phyloP scores from a whole-genome alignment of 768 basidiomycete species.

The Tricholoma flavovirens region DNA sequence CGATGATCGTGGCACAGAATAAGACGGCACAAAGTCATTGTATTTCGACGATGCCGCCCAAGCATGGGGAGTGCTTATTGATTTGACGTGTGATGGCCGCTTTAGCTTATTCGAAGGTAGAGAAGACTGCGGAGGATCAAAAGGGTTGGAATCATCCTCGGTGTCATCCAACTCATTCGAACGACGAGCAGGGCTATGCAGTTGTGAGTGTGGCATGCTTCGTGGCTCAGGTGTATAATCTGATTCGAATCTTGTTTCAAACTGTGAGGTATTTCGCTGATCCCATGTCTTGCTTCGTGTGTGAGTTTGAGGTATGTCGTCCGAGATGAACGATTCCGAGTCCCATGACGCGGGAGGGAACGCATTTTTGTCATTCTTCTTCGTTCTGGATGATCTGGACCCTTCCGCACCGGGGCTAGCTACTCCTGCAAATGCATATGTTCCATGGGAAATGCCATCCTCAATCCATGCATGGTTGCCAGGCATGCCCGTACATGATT shows the following conservation, averaged over 20 bases:
- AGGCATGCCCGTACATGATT: conserved; percentile 65
- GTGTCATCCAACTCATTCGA: conserved; percentile 6
- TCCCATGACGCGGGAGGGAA: conserved; percentile 71
- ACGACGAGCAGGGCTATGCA: conserved; percentile 21
- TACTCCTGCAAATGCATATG: conserved; percentile 60
- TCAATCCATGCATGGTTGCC: conserved; percentile 68
- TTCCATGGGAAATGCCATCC: conserved; percentile 28
- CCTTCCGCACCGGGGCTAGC: conserved; percentile 32
- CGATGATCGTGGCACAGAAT: not conserved
- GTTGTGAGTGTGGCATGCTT: conserved; percentile 14
- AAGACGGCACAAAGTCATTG: not conserved
- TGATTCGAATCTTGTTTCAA: conserved; percentile 42
- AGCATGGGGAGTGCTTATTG: not conserved
- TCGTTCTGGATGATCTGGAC: conserved; percentile 41
- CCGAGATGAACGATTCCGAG: conserved; percentile 52
- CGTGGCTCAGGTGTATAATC: conserved; percentile 32
- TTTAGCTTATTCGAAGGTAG: not conserved
- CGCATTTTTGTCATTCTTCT: conserved; percentile 29
- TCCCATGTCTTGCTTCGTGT: conserved; percentile 29
- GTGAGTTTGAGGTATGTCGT: conserved; percentile 14
- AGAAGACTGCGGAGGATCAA: not conserved
- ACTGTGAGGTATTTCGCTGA: conserved; percentile 23
- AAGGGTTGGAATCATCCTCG: conserved; percentile 3
- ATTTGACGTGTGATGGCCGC: not conserved
- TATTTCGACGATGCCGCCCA: not conserved